Evolutionary conservation across 441 rosid genomes (phyloP), one percentile per base, ranked within the genome.

Genomic region (Adansonia grandidieri): DNA sequence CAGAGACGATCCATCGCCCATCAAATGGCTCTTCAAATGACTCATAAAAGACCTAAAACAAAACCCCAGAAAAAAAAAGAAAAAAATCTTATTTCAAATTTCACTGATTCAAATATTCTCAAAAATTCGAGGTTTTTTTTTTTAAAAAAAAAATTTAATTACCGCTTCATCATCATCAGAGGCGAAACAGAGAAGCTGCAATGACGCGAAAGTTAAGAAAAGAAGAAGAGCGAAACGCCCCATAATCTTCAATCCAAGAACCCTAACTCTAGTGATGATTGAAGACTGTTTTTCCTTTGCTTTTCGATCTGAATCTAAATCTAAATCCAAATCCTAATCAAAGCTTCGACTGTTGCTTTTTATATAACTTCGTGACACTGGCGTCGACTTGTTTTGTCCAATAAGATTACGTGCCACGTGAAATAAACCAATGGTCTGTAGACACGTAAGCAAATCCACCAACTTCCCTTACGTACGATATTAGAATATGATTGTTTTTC

Each of bases 1-100:
- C 85, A 7, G 99, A 94, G 64, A 90, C 90, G 80, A 85, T 75
- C 99, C 99, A 96, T 56, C 95, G 89, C 9, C 97, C 97, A 44
- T 91, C 94, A 73, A 92, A 96, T 2, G 93, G 15, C 83, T 94
- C 92, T 17, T 91, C 98, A 67, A 93, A 96, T 20, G 97, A 85
- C 68, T 96, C 98, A 81, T 92, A 86, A 2, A 96, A 85, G 77
- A 91, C 86, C 99, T 92, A 81, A 73, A 83, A 44, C 58, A 15
- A 70, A 63, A 51, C 32, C 40, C 40, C 40, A 32, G 4, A 62
- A 19, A 51, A 48, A 9, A n/a, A 6, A 3, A 20, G 37, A 65
- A 71, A 44, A 0, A 7, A 50, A 48, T 19, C 6, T 40, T 4
- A 44, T 22, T 28, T 60, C 6, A 42, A 45, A 10, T 4, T 45